Base-by-base conservation (phyloP, 768 basidiomycete genomes). In the Termitomyces bulborhizus region DNA sequence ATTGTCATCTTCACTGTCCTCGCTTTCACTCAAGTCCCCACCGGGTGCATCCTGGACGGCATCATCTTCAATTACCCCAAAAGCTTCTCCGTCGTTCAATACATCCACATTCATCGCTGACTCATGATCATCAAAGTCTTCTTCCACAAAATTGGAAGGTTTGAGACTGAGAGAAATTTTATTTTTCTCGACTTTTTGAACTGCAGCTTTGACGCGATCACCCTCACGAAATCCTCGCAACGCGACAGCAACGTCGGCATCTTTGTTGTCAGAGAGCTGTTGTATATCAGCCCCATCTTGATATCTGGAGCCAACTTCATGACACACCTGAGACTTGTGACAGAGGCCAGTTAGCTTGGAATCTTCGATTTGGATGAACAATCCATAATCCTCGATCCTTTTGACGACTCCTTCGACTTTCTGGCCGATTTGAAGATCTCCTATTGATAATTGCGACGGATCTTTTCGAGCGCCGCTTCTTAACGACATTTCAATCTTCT, bases 401-500 rank as follows among this genome's bases (percentile, higher is more conserved):
- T 89, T 93, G 54, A 98, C 82, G 26, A 76, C 73, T 5, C 90
- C 93, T 36, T 82, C 76, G 32, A 97, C 78, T 64, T 90, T 93
- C 64, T 94, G 86, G 40, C 91, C 94, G 61, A 84, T 81, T 34
- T 76, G 73, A 47, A 95, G 79, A 66, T 90, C 85, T 34, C 72
- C 65, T 8, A 83, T 57, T 11, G 75, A 69, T 37, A 82, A 61
- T 8, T 68, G 65, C 29, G 73, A 68, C 3, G 73, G 62, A 18
- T 71, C 75, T 45, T 74, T 74, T 39, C 78, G 63, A 57, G 83
- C 77, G n/a, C 79, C 79, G 11, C 86, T 83, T 59, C 88, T 84
- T 63, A 99, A 84, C 3, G 93, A 82, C 81, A 99, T 79, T 68
- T 99, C 96, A n/a, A 96, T 79, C 63, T 93, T 88, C 61, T 86